Evolutionary conservation across 176 grass and related monocot genomes (phyloP).

Genomic region (Carex myosuroides): DNA sequence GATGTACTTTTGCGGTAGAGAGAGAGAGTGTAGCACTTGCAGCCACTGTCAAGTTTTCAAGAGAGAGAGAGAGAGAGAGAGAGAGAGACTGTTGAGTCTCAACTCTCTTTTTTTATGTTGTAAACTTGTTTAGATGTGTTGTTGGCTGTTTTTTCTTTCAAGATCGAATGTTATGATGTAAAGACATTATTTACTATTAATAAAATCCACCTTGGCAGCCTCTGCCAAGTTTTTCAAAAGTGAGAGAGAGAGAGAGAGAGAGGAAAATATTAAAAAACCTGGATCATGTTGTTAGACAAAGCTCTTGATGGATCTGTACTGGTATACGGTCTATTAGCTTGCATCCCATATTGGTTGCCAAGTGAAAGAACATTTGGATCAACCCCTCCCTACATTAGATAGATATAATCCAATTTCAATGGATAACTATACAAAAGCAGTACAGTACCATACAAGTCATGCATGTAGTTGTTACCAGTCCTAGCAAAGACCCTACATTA

Average conservation of each 20-base stretch:
- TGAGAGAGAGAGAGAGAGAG: not conserved
- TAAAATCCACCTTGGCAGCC: too few species aligned
- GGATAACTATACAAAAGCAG: not conserved
- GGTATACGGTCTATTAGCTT: slow-evolving; percentile 68
- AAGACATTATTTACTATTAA: too few species aligned
- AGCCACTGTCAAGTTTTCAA: too few species aligned
- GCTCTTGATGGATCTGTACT: slow-evolving; percentile 60
- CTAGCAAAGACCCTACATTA: not conserved
- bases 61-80: too few species aligned
- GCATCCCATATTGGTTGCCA: slow-evolving; percentile 70
- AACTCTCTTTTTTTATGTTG: too few species aligned
- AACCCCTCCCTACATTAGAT: slow-evolving; percentile 64
- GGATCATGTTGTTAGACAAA: slow-evolving; percentile 54
- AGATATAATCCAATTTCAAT: slow-evolving; percentile 12
- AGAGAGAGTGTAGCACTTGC: too few species aligned
- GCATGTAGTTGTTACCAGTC: not conserved
- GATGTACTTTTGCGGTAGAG: not conserved
- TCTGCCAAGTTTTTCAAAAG: too few species aligned
- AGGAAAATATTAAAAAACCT: slow-evolving; percentile 37
- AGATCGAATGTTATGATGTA: too few species aligned
- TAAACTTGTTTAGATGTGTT: too few species aligned
- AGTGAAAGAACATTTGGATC: slow-evolving; percentile 74
- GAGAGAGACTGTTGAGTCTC: too few species aligned
- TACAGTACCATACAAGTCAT: slow-evolving; percentile 24
- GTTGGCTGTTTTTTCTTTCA: too few species aligned